Evolutionary conservation across 306 rosid genomes (phyloP).

Genomic region (Cercis canadensis): DNA sequence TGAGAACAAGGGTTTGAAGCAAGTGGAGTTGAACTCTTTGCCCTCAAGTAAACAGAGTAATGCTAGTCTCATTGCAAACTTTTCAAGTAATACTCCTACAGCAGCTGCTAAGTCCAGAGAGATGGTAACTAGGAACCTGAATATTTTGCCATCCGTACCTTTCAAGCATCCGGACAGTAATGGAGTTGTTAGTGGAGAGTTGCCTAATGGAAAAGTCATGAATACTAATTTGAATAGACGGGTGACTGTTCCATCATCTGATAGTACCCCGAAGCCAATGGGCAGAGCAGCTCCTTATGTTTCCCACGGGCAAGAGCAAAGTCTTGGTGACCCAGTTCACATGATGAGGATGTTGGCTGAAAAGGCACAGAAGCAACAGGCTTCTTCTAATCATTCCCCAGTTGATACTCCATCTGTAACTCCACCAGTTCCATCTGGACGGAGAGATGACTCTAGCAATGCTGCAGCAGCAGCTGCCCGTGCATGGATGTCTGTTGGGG

Average conservation of each 20-base stretch:
- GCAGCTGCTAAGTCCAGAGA: conserved; percentile 72
- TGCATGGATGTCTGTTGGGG: conserved; percentile 99
- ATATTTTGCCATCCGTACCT: conserved; percentile 54
- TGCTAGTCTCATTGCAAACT: conserved; percentile 58
- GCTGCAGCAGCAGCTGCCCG: conserved; percentile 95
- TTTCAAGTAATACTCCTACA: conserved; percentile 55
- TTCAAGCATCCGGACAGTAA: conserved; percentile 67
- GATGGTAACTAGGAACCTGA: conserved; percentile 50
- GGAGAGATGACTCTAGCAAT: conserved; percentile 65
- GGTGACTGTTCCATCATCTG: conserved; percentile 60
- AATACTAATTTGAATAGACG: conserved; percentile 50
- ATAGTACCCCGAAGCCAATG: conserved; percentile 55
- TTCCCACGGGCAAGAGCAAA: conserved; percentile 70
- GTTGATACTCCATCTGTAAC: conserved; percentile 57
- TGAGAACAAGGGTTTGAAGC: conserved; percentile 64
- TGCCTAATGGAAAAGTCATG: conserved; percentile 72
- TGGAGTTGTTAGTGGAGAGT: conserved; percentile 59
- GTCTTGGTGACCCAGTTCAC: conserved; percentile 79
- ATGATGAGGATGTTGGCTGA: conserved; percentile 78
- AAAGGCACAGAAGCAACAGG: conserved; percentile 73
- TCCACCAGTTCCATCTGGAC: conserved; percentile 58
- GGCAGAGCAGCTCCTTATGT: conserved; percentile 57
- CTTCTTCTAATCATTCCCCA: conserved; percentile 61
- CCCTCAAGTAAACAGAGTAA: conserved; percentile 61
- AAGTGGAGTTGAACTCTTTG: conserved; percentile 76